phyloP scores from a whole-genome alignment of 179 eudicot genomes.

The Monotropa hypopitys region DNA sequence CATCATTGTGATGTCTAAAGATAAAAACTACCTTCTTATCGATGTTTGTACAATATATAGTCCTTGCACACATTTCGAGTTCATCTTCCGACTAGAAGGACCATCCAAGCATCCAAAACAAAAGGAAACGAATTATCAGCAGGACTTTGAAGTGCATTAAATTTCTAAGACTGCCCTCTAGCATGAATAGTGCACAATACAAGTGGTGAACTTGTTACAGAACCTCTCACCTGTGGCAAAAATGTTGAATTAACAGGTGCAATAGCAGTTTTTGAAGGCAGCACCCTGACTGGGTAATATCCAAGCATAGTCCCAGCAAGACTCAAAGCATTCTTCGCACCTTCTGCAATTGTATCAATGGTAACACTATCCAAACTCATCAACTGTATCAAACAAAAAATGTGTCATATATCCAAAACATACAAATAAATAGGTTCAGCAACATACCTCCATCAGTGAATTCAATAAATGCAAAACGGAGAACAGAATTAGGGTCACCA shows the following conservation, averaged over 20 bases:
- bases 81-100: constrained; percentile 54
- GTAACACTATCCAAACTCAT: constrained; percentile 10
- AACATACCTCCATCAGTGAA: constrained; percentile 81
- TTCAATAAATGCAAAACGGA: constrained; percentile 88
- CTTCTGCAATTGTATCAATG: constrained; percentile 37
- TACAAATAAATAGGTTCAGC: background rate
- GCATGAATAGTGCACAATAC: background rate
- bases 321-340: constrained; percentile 77
- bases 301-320: constrained; percentile 93
- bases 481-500: constrained; percentile 84
- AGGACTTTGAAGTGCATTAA: background rate
- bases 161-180: background rate
- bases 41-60: constrained; percentile 56
- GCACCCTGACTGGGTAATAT: constrained; percentile 77
- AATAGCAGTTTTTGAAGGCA: constrained; percentile 95
- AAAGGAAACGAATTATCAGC: background rate
- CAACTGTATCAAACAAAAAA: background rate
- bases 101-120: background rate
- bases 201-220: background rate
- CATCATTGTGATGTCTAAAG: background rate
- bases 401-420: background rate
- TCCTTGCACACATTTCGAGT: constrained; percentile 66
- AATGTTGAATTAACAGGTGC: constrained; percentile 95
- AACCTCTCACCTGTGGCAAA: constrained; percentile 60
- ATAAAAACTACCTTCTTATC: constrained; percentile 42